Percentiles rank a stretch among this genome's conserved stretches.
phyloP scores from a whole-genome alignment of 2,329 filamentous ascomycete species.

The Epichloe brachyelytri region DNA sequence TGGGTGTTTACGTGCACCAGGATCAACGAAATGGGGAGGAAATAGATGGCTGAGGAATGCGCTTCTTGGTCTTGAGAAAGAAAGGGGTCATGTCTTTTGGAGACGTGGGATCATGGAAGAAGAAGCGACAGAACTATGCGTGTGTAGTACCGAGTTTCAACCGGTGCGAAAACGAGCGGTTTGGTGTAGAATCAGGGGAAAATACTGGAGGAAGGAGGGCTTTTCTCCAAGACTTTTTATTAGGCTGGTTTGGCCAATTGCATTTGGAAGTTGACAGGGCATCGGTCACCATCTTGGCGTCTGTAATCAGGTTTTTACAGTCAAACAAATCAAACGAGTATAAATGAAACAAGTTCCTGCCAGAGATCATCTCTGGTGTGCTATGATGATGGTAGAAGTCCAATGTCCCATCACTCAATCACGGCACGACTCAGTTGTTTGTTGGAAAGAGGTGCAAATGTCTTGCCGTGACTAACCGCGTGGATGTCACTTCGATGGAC shows the following conservation, averaged over 20 bases:
- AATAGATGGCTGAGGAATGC: neutral
- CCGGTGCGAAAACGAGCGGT: slow-evolving; percentile 4
- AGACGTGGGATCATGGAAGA: slow-evolving; percentile 1
- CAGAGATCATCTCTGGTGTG: slow-evolving; percentile 15
- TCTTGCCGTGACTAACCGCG: too few relatives aligned
- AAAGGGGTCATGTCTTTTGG: neutral
- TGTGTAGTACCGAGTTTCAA: neutral
- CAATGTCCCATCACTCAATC: too few relatives aligned
- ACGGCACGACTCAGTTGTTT: too few relatives aligned
- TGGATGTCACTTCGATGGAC: too few relatives aligned
- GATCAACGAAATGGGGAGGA: neutral
- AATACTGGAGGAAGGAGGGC: slow-evolving; percentile 7
- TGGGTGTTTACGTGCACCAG: neutral
- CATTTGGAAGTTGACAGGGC: slow-evolving; percentile 51
- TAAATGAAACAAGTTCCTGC: slow-evolving; percentile 17
- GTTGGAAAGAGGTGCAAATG: too few relatives aligned
- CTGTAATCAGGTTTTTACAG: slow-evolving; percentile 54
- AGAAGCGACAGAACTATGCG: slow-evolving; percentile 4
- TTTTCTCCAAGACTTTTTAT: slow-evolving; percentile 25
- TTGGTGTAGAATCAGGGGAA: slow-evolving; percentile 30
- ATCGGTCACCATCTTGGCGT: slow-evolving; percentile 53
- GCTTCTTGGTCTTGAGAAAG: neutral
- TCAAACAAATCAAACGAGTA: slow-evolving; percentile 38
- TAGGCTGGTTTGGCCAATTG: slow-evolving; percentile 48
- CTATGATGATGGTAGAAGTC: slow-evolving; percentile 14